A percentile compares a stretch with the other conserved stretches of the same genome.
These are phyloP conservation scores for Daedaleopsis sinensis DNA, from an alignment of 768 basidiomycete genomes.

Conservation along the genomic window DNA sequence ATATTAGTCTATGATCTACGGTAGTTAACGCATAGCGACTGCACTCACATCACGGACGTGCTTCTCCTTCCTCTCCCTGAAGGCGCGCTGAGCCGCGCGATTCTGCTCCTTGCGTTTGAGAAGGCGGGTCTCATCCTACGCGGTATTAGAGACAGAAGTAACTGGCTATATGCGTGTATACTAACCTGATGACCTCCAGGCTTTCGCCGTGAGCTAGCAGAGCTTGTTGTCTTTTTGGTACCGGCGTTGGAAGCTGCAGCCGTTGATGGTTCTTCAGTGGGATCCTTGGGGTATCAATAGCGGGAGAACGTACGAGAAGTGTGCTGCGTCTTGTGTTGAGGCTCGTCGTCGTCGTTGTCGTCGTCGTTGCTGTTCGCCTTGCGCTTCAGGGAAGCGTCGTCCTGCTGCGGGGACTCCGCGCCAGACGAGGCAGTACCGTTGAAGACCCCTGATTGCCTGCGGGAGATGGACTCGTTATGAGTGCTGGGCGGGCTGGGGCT, in stretches of 20 bases:
- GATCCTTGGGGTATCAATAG: constrained; percentile 2
- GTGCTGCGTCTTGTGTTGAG: constrained; percentile 67
- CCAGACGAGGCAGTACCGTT: constrained; percentile 18
- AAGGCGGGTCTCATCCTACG: constrained; percentile 71
- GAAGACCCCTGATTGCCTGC: constrained; percentile 36
- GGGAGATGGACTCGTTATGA: constrained; percentile 35
- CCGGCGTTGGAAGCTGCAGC: constrained; percentile 3
- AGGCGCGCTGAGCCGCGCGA: constrained; percentile 94
- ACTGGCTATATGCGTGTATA: neutral
- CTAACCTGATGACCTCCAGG: constrained; percentile 27
- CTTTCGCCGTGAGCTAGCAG: constrained; percentile 25
- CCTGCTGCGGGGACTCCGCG: constrained; percentile 38
- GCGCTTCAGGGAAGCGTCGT: constrained; percentile 65
- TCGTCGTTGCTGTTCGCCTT: constrained; percentile 73
- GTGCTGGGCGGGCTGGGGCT: constrained; percentile 75
- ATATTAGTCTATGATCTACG: neutral
- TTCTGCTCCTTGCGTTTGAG: constrained; percentile 97
- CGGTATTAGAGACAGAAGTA: neutral
- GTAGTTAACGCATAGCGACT: neutral
- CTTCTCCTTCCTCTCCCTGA: constrained; percentile 95
- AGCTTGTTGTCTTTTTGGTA: constrained; percentile 16
- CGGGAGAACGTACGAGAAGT: constrained; percentile 46
- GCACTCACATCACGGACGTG: constrained; percentile 91
- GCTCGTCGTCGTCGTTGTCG: constrained; percentile 65
- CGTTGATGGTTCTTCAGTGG: constrained; percentile 1